Conservation (phyloP, 805 yeast species). For the Metschnikowia henanensis region DNA sequence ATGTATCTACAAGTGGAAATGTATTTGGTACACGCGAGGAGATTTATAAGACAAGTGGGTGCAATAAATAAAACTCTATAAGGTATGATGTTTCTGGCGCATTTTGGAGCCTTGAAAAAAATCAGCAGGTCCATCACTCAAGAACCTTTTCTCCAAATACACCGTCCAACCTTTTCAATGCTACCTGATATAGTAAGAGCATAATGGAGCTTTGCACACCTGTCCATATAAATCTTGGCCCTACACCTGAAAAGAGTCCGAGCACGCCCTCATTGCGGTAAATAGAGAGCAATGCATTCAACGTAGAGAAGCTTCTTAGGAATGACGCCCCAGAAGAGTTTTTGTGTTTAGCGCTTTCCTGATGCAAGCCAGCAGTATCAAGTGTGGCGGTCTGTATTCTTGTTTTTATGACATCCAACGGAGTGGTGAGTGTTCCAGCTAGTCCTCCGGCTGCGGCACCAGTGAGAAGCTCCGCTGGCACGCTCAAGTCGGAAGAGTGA, state of each 20-base stretch:
- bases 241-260: slow-evolving; percentile 92
- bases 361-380: slow-evolving; percentile 16
- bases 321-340: slow-evolving; percentile 3
- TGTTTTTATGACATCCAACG: slow-evolving; percentile 89
- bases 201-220: slow-evolving; percentile 92
- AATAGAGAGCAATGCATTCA: slow-evolving; percentile 40
- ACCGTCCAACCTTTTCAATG: slow-evolving; percentile 55
- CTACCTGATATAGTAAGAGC: slow-evolving; percentile 82
- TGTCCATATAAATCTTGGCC: slow-evolving; percentile 97
- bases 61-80: no score
- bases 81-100: no score
- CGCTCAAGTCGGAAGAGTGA: slow-evolving; percentile 45
- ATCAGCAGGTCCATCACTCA: not conserved
- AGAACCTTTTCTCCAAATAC: slow-evolving; percentile 11
- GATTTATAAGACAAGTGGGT: no score
- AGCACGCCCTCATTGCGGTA: slow-evolving; percentile 71
- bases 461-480: slow-evolving; percentile 67
- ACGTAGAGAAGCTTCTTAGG: slow-evolving; percentile 26
- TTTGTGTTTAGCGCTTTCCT: slow-evolving; percentile 1
- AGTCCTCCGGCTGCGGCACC: slow-evolving; percentile 97
- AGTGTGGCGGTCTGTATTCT: slow-evolving; percentile 86
- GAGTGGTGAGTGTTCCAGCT: slow-evolving; percentile 88
- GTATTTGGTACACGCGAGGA: no score
- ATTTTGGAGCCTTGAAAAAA: no score
- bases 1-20: not conserved